These are phyloP conservation scores for Trichoderma lentiforme DNA, from an alignment of 2,329 filamentous ascomycete species.

Conservation along the genomic window DNA sequence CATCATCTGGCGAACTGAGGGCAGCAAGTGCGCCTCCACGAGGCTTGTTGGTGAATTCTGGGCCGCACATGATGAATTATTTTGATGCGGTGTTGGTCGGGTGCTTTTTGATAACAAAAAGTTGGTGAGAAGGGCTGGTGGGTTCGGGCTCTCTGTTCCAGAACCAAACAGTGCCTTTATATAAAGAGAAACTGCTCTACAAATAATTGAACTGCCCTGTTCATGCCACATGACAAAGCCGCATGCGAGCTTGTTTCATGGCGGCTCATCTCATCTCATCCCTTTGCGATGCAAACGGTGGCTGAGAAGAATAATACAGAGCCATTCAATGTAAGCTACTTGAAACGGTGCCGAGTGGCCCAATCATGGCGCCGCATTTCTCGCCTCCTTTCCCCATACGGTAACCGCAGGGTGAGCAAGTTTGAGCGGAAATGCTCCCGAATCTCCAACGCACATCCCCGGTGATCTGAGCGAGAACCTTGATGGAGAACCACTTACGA, in stretches of 20 bases:
- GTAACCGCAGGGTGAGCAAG: slow-evolving; percentile 33
- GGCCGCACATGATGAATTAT: slow-evolving; percentile 42
- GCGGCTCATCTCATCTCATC: background rate
- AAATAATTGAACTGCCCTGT: background rate
- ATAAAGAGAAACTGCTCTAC: background rate
- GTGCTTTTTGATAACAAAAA: background rate
- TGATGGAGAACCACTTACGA: background rate
- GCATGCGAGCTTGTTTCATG: slow-evolving; percentile 6
- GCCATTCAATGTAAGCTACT: background rate
- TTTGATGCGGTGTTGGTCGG: background rate
- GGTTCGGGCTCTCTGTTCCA: background rate
- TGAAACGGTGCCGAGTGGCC: slow-evolving; percentile 17
- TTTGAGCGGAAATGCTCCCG: slow-evolving; percentile 34
- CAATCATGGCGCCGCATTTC: slow-evolving; percentile 30
- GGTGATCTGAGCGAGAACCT: background rate
- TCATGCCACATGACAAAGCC: background rate
- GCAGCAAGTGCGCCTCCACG: slow-evolving; percentile 47
- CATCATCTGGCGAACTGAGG: slow-evolving; percentile 32
- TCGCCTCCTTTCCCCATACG: slow-evolving; percentile 26
- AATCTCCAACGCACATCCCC: background rate
- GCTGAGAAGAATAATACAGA: background rate
- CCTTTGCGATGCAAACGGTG: background rate
- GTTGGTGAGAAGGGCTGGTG: background rate
- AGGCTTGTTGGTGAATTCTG: slow-evolving; percentile 39
- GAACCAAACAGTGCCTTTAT: background rate